Evolutionary conservation across 345 rosid genomes (phyloP).

Genomic region (Populus euphratica): DNA sequence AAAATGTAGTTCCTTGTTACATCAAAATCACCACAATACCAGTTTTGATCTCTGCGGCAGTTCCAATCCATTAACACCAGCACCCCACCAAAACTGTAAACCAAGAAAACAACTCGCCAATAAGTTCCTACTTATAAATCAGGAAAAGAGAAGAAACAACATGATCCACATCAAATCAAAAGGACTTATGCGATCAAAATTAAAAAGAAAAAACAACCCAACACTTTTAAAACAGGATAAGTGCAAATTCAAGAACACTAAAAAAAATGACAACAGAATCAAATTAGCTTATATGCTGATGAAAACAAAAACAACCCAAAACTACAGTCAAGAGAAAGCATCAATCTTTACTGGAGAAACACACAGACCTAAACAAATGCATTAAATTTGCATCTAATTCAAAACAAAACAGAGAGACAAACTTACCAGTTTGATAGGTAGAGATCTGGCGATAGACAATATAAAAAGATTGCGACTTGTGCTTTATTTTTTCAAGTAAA

Average conservation of each 20-base stretch:
- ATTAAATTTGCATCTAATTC: background rate
- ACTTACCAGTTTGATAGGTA: constrained; percentile 23
- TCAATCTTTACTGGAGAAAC: constrained; percentile 6
- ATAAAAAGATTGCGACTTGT: background rate
- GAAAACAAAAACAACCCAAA: constrained; percentile 19
- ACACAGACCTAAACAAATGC: background rate
- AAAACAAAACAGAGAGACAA: background rate
- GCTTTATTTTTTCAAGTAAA: background rate
- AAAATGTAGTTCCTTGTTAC: constrained; percentile 24
- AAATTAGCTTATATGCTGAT: background rate
- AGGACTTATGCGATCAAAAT: background rate
- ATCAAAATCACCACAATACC: constrained; percentile 33
- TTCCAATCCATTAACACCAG: constrained; percentile 53
- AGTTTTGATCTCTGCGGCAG: constrained; percentile 38
- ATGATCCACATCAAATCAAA: constrained; percentile 2
- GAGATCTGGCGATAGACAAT: constrained; percentile 25
- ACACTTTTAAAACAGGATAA: background rate
- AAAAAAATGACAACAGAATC: background rate
- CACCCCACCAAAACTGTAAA: constrained; percentile 32
- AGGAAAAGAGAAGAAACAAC: background rate
- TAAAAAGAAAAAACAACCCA: constrained; percentile 17
- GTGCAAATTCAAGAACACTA: background rate
- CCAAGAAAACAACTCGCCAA: constrained; percentile 8
- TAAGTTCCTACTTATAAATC: background rate
- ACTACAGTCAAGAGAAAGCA: constrained; percentile 11